Base-by-base conservation (phyloP, 2,329 filamentous ascomycete genomes). In the Alternaria postmessia region DNA sequence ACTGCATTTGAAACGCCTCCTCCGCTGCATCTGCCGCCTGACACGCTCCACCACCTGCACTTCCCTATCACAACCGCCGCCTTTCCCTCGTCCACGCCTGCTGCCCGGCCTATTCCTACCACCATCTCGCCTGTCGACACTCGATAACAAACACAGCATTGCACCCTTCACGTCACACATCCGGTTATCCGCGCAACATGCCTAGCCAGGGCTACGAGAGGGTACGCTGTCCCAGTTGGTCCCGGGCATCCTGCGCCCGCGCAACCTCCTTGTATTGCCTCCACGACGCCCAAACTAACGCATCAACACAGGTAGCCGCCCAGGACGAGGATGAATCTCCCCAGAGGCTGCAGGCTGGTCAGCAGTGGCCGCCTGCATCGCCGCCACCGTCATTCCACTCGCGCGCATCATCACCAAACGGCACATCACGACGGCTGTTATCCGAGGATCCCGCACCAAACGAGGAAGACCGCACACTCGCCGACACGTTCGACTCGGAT, bases 401-500 rank as follows among this genome's bases (percentile, higher is more conserved):
- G 47, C 88, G 91, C 75, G 85, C 90, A 32, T 93, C 93, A 2
- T 94, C 91, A 36, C 86, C 85, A 32, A 78, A 80, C 54, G 63
- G 46, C 48, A 78, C 82, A 20, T 82, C 83, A 46, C 80, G 82
- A 62, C 84, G 83, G 55, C 81, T 81, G 81, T 84, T 83, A 78
- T 82, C 84, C 52, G 80, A 83, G 63, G 83, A 86, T 67, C 82
- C 83, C 39, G 78, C 82, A 57, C 75, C 78, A 55, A 81, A 79
- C 67, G 83, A 87, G 59, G 90, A 93, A 62, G 89, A 97, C 71
- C 85, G 91, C 63, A 90, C 92, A n/a, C 86, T 99, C 14, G 92
- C 92, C 69, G 94, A 98, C 76, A 93, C 95, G 1, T 99, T 99
- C 78, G 94, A 93, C 75, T 80, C 79, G 11, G 91, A 91, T 67